These are phyloP conservation scores for Scleromitrula shiraiana DNA, from an alignment of 2,329 filamentous ascomycete genomes.

Conservation along the genomic window DNA sequence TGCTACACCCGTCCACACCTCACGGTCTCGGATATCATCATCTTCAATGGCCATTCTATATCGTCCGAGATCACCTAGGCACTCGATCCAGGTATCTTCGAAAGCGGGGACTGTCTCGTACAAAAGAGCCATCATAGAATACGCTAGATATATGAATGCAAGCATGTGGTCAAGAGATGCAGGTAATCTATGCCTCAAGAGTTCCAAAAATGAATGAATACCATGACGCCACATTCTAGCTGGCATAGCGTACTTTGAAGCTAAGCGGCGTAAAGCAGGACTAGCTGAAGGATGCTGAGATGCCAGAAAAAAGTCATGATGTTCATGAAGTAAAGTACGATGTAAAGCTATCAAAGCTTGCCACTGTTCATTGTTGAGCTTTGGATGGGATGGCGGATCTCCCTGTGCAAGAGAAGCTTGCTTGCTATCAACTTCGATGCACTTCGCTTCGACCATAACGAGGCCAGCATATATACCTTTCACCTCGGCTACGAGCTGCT, in stretches of 20 bases:
- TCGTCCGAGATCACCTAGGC: constrained; percentile 74
- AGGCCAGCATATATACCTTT: constrained; percentile 66
- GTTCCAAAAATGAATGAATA: constrained; percentile 76
- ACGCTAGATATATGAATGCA: constrained; percentile 80
- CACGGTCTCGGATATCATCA: constrained; percentile 60
- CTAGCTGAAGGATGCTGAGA: constrained; percentile 78
- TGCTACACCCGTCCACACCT: constrained; percentile 75
- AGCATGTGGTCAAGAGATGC: constrained; percentile 81
- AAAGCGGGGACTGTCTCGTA: constrained; percentile 81
- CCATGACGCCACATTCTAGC: constrained; percentile 90
- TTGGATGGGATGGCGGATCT: constrained; percentile 32
- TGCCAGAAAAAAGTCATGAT: constrained; percentile 80
- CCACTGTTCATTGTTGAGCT: constrained; percentile 64
- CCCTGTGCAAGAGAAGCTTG: constrained; percentile 46
- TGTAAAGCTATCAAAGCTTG: constrained; percentile 78
- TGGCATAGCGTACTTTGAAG: constrained; percentile 82
- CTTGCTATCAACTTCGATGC: constrained; percentile 71
- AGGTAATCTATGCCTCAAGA: constrained; percentile 67
- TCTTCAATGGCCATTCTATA: constrained; percentile 91
- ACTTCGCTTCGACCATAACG: constrained; percentile 79
- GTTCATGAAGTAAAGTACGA: constrained; percentile 70
- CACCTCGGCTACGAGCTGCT: constrained; percentile 26
- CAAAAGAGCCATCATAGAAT: constrained; percentile 80
- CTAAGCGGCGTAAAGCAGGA: constrained; percentile 56
- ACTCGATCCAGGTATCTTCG: constrained; percentile 80